Evolutionary conservation across 306 rosid species (phyloP), one percentile per base, ranked within the genome.

Genomic region (Cicer yamashitae): DNA sequence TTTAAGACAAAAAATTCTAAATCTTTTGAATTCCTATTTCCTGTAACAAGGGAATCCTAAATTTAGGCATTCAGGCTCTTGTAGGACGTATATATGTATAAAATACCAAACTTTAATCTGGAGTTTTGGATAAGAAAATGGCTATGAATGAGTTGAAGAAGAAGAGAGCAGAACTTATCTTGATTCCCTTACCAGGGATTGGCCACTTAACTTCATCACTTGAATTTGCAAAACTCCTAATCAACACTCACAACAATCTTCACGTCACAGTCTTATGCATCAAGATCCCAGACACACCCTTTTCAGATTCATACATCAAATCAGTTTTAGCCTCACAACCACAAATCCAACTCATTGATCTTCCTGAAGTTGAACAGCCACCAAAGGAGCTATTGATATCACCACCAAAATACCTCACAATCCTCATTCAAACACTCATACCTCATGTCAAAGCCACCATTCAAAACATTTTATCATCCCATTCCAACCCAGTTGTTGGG

Each of bases 171-270:
- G 75, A 84, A 22, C 66, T 89, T 13, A 79, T 87, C 58, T 83
- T 90, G 84, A 70, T 86, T 84, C 88, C 93, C 0, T 13, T 74
- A 1, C 93, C 88, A 0, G 84, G 84, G 6, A 54, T 48, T 20
- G 93, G 93, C 30, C 96, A 90, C 78, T 67, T 86, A 9, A 75
- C 67, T 14, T 77, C 93, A 3, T 22, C 86, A 15, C 79, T 88
- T 6, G 82, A 90, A 74, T 83, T 86, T n/a, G 89, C 89, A 72
- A 61, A 83, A 52, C 73, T 85, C 56, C 39, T 85, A 40, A 39
- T 82, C 68, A 51, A 66, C 51, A 72, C 8, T 30, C 39, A 82
- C 8, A 74, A 61, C 38, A 62, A 78, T 37, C 79, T 89, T 78
- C 77, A 77, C 14, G 72, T 87, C 74, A 87, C 88, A 37, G 8